phyloP scores from a whole-genome alignment of 441 rosid species.

The Theobroma grandiflorum region DNA sequence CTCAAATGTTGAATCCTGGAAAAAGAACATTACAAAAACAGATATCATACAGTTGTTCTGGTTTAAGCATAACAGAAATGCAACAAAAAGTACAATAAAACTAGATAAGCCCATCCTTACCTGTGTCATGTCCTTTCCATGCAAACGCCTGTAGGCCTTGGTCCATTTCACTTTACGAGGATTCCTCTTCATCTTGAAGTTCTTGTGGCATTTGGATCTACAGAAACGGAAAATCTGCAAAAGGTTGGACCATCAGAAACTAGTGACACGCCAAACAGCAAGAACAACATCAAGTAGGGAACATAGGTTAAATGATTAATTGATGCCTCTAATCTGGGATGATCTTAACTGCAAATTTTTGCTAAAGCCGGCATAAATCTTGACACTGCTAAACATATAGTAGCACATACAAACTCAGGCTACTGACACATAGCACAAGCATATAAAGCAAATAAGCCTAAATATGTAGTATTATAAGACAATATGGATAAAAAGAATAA shows the following conservation, averaged over 20 bases:
- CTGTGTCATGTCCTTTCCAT: constrained; percentile 97
- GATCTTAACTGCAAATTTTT: background rate
- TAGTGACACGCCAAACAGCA: background rate
- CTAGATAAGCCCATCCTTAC: constrained; percentile 36
- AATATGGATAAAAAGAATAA: background rate
- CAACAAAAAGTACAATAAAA: constrained; percentile 3
- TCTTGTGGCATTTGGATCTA: constrained; percentile 94
- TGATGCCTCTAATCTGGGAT: background rate
- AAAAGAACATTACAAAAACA: constrained; percentile 13
- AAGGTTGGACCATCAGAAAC: constrained; percentile 17
- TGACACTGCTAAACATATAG: background rate
- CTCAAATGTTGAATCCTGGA: constrained; percentile 83
- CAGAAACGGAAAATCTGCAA: constrained; percentile 88
- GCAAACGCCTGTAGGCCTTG: constrained; percentile 84
- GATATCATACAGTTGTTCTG: constrained; percentile 12
- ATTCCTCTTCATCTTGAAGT: constrained; percentile 98
- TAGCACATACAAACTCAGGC: background rate
- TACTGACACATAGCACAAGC: background rate
- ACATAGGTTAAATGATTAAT: background rate
- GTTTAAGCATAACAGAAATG: background rate
- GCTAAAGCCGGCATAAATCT: background rate
- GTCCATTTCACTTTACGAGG: constrained; percentile 97
- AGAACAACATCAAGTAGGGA: background rate
- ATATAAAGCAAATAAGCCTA: too few relatives aligned
- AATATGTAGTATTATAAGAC: background rate